Conservation (phyloP, 2,329 filamentous ascomycete genomes). For the Trichoderma brevicompactum region DNA sequence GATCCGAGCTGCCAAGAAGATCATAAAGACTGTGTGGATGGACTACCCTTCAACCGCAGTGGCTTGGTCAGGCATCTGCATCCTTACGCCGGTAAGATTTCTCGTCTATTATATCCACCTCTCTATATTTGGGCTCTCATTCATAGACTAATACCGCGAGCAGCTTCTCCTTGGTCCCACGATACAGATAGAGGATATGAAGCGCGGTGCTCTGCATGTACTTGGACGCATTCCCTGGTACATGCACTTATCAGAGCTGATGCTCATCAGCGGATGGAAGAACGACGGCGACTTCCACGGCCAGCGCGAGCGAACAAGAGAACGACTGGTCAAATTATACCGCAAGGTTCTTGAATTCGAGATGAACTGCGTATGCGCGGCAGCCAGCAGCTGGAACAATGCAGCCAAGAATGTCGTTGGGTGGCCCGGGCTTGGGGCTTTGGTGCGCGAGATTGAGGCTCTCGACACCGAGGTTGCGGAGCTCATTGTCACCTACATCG, state of each 20-base stretch:
- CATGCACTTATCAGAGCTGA: constrained; percentile 40
- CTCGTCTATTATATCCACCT: neutral
- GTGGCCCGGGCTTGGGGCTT: constrained; percentile 40
- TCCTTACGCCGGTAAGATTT: constrained; percentile 43
- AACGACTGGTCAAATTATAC: constrained; percentile 38
- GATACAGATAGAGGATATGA: constrained; percentile 40
- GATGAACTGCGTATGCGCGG: constrained; percentile 48
- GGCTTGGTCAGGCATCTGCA: constrained; percentile 45
- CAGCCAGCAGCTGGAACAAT: constrained; percentile 45
- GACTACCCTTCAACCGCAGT: constrained; percentile 39
- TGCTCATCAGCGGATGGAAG: constrained; percentile 35
- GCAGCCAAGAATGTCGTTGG: constrained; percentile 45
- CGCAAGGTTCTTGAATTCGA: constrained; percentile 44
- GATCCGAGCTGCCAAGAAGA: constrained; percentile 37
- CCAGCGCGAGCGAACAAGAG: constrained; percentile 33
- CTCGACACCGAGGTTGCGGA: constrained; percentile 36
- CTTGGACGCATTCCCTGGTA: constrained; percentile 43
- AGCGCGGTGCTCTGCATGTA: constrained; percentile 40
- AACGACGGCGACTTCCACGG: constrained; percentile 35
- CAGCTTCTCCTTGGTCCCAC: constrained; percentile 46
- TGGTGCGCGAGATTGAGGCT: constrained; percentile 37
- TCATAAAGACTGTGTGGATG: constrained; percentile 36
- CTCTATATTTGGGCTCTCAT: neutral
- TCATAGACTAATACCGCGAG: neutral
- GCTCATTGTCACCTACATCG: constrained; percentile 34